phyloP scores from a whole-genome alignment of 2,329 filamentous ascomycete species.

The Rhytidhysteron rufulum region DNA sequence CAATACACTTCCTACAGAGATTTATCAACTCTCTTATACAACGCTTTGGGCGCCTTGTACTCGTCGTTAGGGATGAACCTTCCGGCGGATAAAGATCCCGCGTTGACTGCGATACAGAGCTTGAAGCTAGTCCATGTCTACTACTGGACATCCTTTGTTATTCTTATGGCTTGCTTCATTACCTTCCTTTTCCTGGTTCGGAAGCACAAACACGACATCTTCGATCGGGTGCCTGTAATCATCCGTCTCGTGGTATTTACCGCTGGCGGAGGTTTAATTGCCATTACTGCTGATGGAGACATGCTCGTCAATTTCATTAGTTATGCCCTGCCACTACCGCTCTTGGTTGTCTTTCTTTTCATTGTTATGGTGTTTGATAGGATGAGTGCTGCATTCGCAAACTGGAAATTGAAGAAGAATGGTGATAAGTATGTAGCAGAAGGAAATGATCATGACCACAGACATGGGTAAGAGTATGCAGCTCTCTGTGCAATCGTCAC shows the following conservation, averaged over 20 bases:
- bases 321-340: conserved; percentile 31
- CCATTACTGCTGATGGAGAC: conserved; percentile 19
- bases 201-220: conserved; percentile 35
- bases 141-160: conserved; percentile 34
- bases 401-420: conserved; percentile 24
- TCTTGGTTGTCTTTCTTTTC: conserved; percentile 33
- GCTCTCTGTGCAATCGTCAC: no score
- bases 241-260: conserved; percentile 22
- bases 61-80: conserved; percentile 32
- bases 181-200: conserved; percentile 39
- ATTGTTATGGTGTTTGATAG: conserved; percentile 27
- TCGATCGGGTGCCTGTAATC: conserved; percentile 36
- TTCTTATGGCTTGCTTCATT: conserved; percentile 33
- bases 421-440: conserved; percentile 29
- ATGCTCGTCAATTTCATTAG: conserved; percentile 22
- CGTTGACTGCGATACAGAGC: conserved; percentile 22
- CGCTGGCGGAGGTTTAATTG: conserved; percentile 27
- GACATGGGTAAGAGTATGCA: conserved; percentile 11
- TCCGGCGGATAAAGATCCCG: conserved; percentile 21
- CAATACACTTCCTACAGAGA: conserved; percentile 11
- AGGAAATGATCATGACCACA: conserved; percentile 20
- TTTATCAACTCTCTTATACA: conserved; percentile 17
- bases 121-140: conserved; percentile 35
- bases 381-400: conserved; percentile 24
- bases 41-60: conserved; percentile 28